Evolutionary conservation across 768 basidiomycete genomes (phyloP).

Genomic region (Cubamyces sp.): DNA sequence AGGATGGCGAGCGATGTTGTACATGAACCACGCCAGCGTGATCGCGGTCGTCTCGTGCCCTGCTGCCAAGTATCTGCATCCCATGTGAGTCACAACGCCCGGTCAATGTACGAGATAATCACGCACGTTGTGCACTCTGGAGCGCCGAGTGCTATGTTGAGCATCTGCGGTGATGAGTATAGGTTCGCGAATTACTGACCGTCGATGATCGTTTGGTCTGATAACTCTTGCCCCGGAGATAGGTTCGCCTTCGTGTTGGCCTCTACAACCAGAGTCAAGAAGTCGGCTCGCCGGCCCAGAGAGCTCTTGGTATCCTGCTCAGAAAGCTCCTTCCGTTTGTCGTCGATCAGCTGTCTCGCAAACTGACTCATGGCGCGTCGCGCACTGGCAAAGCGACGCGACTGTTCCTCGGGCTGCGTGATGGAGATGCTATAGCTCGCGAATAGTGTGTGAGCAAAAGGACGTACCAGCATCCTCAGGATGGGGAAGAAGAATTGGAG

Average conservation of each 20-base stretch:
- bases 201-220: slow-evolving; percentile 40
- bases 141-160: neutral
- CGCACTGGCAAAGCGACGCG: slow-evolving; percentile 10
- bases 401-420: slow-evolving; percentile 12
- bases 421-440: too few relatives aligned
- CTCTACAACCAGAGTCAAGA: slow-evolving; percentile 34
- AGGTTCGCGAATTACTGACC: slow-evolving; percentile 23
- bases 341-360: slow-evolving; percentile 31
- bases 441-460: too few relatives aligned
- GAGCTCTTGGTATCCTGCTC: slow-evolving; percentile 27
- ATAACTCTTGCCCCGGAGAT: slow-evolving; percentile 33
- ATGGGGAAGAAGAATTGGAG: slow-evolving; percentile 26
- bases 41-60: slow-evolving; percentile 38
- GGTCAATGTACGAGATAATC: neutral
- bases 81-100: neutral
- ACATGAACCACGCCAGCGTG: slow-evolving; percentile 38
- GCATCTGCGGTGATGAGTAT: neutral
- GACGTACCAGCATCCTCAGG: slow-evolving; percentile 28
- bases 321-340: slow-evolving; percentile 37
- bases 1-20: slow-evolving; percentile 38
- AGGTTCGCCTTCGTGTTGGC: slow-evolving; percentile 34
- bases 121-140: slow-evolving; percentile 14
- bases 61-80: slow-evolving; percentile 28
- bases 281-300: slow-evolving; percentile 33
- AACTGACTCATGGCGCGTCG: slow-evolving; percentile 29